Conservation (phyloP, 2,329 filamentous ascomycete species). For the Magnaporthiopsis incrustans region DNA sequence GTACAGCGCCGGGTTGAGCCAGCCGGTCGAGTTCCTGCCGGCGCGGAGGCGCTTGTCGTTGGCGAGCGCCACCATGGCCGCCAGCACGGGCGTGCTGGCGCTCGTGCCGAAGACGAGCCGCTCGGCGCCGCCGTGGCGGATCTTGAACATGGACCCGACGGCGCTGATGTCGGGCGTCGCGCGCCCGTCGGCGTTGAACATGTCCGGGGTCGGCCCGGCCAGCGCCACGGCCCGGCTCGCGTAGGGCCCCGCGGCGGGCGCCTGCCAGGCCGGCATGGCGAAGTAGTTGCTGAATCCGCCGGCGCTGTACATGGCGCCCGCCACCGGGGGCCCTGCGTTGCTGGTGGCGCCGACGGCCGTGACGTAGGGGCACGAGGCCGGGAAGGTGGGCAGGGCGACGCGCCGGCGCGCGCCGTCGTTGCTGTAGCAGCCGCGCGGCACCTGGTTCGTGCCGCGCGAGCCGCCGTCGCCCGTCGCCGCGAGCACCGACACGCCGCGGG, state of each 20-base stretch:
- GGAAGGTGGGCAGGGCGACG: constrained; percentile 54
- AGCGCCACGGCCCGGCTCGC: constrained; percentile 27
- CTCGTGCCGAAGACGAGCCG: constrained; percentile 34
- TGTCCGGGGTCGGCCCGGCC: constrained; percentile 26
- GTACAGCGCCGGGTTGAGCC: constrained; percentile 44
- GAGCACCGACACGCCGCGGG: constrained; percentile 43
- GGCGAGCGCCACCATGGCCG: constrained; percentile 44
- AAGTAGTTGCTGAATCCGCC: constrained; percentile 49
- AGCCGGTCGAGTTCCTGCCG: constrained; percentile 43
- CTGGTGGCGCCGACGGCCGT: constrained; percentile 56
- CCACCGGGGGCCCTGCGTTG: constrained; percentile 25
- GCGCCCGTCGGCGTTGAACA: constrained; percentile 37
- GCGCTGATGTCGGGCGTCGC: constrained; percentile 44
- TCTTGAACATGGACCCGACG: constrained; percentile 49
- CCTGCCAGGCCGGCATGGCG: constrained; percentile 36
- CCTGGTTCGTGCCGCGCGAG: constrained; percentile 28
- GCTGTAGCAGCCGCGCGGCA: constrained; percentile 42
- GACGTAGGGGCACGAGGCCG: constrained; percentile 59
- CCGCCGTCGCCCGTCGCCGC: constrained; percentile 45
- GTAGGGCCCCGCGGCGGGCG: constrained; percentile 30
- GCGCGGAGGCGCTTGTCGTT: constrained; percentile 43
- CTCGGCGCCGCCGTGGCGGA: constrained; percentile 22
- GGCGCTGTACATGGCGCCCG: constrained; percentile 35
- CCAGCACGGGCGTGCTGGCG: constrained; percentile 46
- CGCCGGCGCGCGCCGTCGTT: constrained; percentile 51